Percentiles rank a stretch among this genome's conserved stretches.
These are phyloP conservation scores for Asterophora parasitica DNA, from an alignment of 768 basidiomycete genomes.

Conservation along the genomic window DNA sequence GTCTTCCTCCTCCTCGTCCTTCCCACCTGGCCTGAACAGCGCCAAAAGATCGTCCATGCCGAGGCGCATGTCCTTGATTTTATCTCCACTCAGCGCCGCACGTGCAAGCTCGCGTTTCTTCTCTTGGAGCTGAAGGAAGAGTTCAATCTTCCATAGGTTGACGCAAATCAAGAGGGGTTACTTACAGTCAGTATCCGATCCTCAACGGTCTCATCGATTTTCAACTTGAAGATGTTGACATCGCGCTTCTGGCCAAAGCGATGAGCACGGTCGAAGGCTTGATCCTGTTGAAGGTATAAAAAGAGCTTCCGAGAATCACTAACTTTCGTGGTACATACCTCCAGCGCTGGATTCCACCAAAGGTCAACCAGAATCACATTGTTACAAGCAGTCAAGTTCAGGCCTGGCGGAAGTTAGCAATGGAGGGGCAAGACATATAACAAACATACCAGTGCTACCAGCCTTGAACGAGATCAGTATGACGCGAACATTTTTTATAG, in stretches of 20 bases:
- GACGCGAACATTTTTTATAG: conserved; percentile 50
- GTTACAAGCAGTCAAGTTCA: conserved; percentile 91
- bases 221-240: conserved; percentile 88
- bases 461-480: conserved; percentile 97
- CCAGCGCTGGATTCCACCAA: conserved; percentile 93
- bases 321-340: conserved; percentile 40
- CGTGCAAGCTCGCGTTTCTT: conserved; percentile 80
- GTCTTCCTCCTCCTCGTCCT: conserved; percentile 56
- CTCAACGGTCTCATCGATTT: conserved; percentile 82
- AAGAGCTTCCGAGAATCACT: not conserved
- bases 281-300: conserved; percentile 47
- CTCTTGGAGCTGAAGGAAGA: conserved; percentile 66
- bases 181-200: conserved; percentile 73
- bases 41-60: conserved; percentile 83
- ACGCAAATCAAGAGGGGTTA: not conserved
- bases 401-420: conserved; percentile 38
- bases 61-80: conserved; percentile 78
- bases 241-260: conserved; percentile 83
- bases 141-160: not conserved
- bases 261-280: conserved; percentile 91
- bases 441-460: conserved; percentile 74
- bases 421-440: conserved; percentile 4
- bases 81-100: conserved; percentile 85
- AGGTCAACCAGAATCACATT: conserved; percentile 90
- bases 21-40: conserved; percentile 59